phyloP scores from a whole-genome alignment of 2,329 filamentous ascomycete species.

The Gnomoniopsis sp. region DNA sequence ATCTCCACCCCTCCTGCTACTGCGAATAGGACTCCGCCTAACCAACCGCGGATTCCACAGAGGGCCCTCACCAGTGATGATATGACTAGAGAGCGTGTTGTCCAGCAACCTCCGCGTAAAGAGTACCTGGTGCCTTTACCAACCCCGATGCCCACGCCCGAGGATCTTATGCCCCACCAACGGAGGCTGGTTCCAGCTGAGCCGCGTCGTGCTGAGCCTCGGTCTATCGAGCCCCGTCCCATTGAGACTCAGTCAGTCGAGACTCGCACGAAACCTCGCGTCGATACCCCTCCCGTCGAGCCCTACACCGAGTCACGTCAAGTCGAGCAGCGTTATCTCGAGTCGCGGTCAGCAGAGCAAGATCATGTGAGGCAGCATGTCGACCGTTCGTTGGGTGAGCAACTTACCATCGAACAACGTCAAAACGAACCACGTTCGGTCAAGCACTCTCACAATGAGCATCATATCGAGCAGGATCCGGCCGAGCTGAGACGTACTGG shows the following conservation, averaged over 20 bases:
- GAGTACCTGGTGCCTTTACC: constrained; percentile 1
- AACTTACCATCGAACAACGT: neutral
- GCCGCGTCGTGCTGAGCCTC: neutral
- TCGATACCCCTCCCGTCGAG: too few relatives aligned
- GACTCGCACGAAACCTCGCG: neutral
- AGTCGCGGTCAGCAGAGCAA: neutral
- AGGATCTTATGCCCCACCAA: neutral
- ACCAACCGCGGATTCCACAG: neutral
- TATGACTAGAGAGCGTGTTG: neutral
- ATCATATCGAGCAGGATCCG: neutral
- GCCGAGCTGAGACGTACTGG: too few relatives aligned
- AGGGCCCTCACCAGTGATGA: neutral
- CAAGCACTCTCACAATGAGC: neutral
- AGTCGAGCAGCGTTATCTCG: neutral
- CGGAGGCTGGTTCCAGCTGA: neutral
- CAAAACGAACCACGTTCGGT: neutral
- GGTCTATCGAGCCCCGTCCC: neutral
- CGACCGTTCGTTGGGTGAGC: neutral
- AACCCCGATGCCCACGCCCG: neutral
- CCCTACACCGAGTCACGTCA: neutral
- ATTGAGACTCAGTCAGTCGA: neutral
- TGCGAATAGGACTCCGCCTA: neutral
- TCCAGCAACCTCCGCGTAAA: neutral
- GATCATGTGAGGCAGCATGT: too few relatives aligned
- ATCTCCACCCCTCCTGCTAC: neutral